Evolutionary conservation across 345 rosid genomes (phyloP).

Genomic region (Draba incana): DNA sequence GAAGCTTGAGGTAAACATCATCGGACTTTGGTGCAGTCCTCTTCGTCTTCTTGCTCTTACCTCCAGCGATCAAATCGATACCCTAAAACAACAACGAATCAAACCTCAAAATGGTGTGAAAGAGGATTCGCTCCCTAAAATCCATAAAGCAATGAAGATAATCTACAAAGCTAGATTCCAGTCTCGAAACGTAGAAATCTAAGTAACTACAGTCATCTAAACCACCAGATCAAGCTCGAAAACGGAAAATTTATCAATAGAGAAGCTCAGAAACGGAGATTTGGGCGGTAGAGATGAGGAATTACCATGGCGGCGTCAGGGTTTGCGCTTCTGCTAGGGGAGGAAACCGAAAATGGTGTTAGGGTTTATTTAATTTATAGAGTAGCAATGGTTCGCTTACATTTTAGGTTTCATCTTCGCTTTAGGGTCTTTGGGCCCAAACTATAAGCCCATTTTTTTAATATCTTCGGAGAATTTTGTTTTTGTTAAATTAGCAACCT

Average conservation of each 20-base stretch:
- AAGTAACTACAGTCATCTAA: not conserved
- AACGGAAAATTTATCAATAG: not conserved
- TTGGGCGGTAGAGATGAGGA: not conserved
- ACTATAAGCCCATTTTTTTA: slow-evolving; percentile 1
- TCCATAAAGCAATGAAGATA: not conserved
- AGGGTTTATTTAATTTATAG: slow-evolving; percentile 51
- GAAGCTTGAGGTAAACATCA: slow-evolving; percentile 92
- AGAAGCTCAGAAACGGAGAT: not conserved
- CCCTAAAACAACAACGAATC: slow-evolving; percentile 55
- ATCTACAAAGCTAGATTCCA: slow-evolving; percentile 12
- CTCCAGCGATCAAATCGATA: slow-evolving; percentile 88
- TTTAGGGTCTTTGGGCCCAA: slow-evolving; percentile 13
- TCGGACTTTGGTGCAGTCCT: slow-evolving; percentile 85
- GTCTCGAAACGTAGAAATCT: not conserved
- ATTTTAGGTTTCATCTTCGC: slow-evolving; percentile 32
- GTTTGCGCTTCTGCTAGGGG: slow-evolving; percentile 9
- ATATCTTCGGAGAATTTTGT: not conserved
- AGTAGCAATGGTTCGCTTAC: not conserved
- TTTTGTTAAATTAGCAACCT: no score
- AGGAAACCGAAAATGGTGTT: slow-evolving; percentile 11
- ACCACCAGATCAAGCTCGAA: slow-evolving; percentile 1
- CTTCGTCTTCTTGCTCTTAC: slow-evolving; percentile 91
- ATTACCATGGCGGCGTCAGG: slow-evolving; percentile 48
- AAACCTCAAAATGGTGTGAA: not conserved
- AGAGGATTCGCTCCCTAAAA: not conserved